phyloP scores from a whole-genome alignment of 1,284 basidiomycete genomes.

The Wallemia ichthyophaga region DNA sequence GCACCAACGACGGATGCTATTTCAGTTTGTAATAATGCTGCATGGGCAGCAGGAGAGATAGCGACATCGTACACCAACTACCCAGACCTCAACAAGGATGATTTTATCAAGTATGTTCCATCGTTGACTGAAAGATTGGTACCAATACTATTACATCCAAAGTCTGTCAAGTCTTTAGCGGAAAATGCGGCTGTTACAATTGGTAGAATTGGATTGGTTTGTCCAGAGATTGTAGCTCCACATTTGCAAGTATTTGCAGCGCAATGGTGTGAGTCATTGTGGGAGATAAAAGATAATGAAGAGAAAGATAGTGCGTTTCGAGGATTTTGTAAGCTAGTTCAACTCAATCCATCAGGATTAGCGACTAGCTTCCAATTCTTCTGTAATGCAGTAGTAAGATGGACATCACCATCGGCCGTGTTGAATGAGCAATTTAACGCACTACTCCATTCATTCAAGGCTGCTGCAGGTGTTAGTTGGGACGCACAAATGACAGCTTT shows the following conservation, averaged over 20 bases:
- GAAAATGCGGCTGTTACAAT: conserved; percentile 99
- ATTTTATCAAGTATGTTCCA: conserved; percentile 29
- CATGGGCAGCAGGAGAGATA: conserved; percentile 95
- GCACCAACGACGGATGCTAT: conserved; percentile 74
- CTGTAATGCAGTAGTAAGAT: conserved; percentile 84
- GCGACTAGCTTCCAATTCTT: conserved; percentile 73
- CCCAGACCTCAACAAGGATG: neutral
- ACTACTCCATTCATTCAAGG: conserved; percentile 52
- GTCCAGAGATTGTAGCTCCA: conserved; percentile 60
- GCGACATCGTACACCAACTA: conserved; percentile 32
- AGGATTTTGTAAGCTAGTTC: conserved; percentile 83
- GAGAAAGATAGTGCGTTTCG: conserved; percentile 99
- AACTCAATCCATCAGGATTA: conserved; percentile 70
- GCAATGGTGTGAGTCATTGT: conserved; percentile 86
- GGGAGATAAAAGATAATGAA: conserved; percentile 97
- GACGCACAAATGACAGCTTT: conserved; percentile 38
- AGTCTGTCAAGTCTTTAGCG: conserved; percentile 71
- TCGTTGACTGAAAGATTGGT: conserved; percentile 64
- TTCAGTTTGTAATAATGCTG: conserved; percentile 97
- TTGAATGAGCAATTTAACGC: conserved; percentile 65
- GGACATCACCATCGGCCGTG: conserved; percentile 62
- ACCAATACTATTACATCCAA: conserved; percentile 64
- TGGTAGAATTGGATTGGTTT: conserved; percentile 76
- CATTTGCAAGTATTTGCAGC: conserved; percentile 71
- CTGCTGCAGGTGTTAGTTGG: conserved; percentile 49